A percentile compares a stretch with the other conserved stretches of the same genome.
These are phyloP conservation scores for Nitzschia palea DNA, from an alignment of 108 stramenopile genomes.

Conservation along the genomic window DNA sequence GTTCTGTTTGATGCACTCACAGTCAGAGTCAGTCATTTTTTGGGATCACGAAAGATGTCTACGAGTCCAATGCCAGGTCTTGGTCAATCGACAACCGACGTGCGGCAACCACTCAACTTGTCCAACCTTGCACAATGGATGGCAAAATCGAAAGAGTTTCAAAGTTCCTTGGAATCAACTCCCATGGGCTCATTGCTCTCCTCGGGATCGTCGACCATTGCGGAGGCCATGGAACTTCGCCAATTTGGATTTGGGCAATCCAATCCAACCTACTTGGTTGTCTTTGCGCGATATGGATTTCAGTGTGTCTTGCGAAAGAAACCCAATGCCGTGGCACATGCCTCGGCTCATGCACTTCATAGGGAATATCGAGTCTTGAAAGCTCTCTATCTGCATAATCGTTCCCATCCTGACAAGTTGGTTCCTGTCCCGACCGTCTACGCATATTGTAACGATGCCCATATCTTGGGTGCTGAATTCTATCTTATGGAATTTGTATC, in stretches of 20 bases:
- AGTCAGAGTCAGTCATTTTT: background rate
- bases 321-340: conserved; percentile 80
- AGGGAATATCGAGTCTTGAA: conserved; percentile 90
- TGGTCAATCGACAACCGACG: conserved; percentile 63
- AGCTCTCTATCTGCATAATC: conserved; percentile 70
- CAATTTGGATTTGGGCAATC: conserved; percentile 95
- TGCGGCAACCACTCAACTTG: conserved; percentile 59
- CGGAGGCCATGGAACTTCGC: conserved; percentile 38
- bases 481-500: conserved; percentile 94
- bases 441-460: conserved; percentile 78
- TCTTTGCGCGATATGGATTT: conserved; percentile 25
- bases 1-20: background rate
- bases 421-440: conserved; percentile 88
- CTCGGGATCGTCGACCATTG: background rate
- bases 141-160: conserved; percentile 25
- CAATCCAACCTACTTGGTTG: conserved; percentile 92
- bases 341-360: conserved; percentile 94
- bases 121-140: conserved; percentile 56
- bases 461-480: conserved; percentile 92
- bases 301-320: conserved; percentile 82
- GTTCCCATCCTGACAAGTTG: conserved; percentile 12
- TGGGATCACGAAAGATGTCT: background rate
- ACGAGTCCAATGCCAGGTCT: background rate
- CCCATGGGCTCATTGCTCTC: conserved; percentile 1
- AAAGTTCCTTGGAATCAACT: background rate